phyloP scores from a whole-genome alignment of 129 eudicot species.

The Ambrosia trifida region DNA sequence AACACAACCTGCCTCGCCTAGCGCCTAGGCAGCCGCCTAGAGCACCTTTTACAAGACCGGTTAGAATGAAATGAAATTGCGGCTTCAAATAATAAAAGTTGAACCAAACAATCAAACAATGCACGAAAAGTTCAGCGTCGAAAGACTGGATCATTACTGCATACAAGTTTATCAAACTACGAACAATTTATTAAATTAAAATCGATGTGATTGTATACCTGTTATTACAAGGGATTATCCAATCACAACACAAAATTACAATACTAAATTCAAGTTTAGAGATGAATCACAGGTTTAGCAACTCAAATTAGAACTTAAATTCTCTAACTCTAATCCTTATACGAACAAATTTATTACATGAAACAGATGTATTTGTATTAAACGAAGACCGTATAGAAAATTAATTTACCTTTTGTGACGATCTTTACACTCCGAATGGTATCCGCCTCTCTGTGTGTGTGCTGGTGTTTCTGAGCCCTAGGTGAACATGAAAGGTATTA shows the following conservation, averaged over 20 bases:
- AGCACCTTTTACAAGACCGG: no score
- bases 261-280: no score
- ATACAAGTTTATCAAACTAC: background rate
- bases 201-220: background rate
- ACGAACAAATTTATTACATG: no score
- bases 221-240: no score
- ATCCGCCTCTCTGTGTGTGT: background rate
- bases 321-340: no score
- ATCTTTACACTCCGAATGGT: background rate
- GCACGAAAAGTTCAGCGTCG: background rate
- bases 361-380: no score
- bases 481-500: background rate
- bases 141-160: background rate
- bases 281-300: no score
- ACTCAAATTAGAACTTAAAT: no score
- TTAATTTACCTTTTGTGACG: constrained; percentile 1
- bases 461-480: constrained; percentile 11
- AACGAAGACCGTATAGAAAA: background rate
- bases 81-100: background rate
- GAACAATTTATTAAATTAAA: background rate
- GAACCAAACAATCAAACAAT: background rate
- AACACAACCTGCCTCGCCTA: constrained; percentile 73
- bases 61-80: background rate
- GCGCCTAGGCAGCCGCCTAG: no score
- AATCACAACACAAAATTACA: no score